phyloP scores from a whole-genome alignment of 108 stramenopile genomes.

The Cylindrotheca fusiformis region DNA sequence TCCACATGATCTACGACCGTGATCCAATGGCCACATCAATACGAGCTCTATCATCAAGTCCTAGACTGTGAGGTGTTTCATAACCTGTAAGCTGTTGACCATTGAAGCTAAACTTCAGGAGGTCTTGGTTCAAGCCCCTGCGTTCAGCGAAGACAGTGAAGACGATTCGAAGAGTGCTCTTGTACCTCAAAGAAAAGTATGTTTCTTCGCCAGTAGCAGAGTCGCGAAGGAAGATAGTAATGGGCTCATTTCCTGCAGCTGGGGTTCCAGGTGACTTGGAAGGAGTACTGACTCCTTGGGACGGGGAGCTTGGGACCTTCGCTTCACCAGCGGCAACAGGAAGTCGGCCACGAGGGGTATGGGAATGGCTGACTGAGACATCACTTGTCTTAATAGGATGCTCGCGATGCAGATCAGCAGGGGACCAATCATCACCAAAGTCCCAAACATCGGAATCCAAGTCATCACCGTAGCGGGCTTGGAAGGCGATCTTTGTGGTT shows the following conservation, averaged over 20 bases:
- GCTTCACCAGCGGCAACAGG: conserved; percentile 29
- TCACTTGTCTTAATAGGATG: conserved; percentile 7
- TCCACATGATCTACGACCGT: no score
- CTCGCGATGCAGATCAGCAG: conserved; percentile 20
- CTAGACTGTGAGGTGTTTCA: conserved; percentile 54
- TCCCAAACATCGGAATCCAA: conserved; percentile 68
- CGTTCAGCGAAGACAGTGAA: conserved; percentile 58
- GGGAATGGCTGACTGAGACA: neutral
- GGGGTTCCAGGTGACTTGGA: conserved; percentile 39
- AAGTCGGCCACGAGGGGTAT: conserved; percentile 47
- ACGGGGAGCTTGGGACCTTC: conserved; percentile 5
- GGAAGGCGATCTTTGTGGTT: conserved; percentile 59
- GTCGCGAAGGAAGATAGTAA: conserved; percentile 57
- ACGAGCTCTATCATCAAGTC: conserved; percentile 50
- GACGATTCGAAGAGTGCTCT: conserved; percentile 53
- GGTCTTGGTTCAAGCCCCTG: conserved; percentile 50
- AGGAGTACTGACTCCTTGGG: conserved; percentile 5
- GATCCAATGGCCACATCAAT: no score
- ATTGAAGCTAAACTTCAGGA: conserved; percentile 52
- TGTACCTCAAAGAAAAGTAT: conserved; percentile 55
- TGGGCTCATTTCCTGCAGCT: conserved; percentile 48
- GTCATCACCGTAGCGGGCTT: conserved; percentile 54
- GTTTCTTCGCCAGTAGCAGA: conserved; percentile 45
- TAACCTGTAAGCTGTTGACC: conserved; percentile 49
- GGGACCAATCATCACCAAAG: conserved; percentile 34